A percentile compares a stretch with the other conserved stretches of the same genome.
These are phyloP conservation scores for Dactylonectria macrodidyma DNA, from an alignment of 2,329 filamentous ascomycete genomes.

Conservation along the genomic window DNA sequence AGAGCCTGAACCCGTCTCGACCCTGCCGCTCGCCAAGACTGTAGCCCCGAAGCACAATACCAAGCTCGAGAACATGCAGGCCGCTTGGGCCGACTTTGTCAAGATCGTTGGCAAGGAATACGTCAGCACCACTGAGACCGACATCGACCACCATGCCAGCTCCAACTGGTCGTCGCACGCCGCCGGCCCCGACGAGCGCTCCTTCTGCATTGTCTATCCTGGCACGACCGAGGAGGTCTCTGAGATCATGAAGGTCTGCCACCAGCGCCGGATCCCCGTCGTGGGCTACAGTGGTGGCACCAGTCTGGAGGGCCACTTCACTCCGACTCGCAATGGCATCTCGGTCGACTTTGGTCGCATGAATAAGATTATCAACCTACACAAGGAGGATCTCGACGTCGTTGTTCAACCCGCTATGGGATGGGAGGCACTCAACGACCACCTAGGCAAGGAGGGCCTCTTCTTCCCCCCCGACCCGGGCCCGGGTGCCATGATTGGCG, in stretches of 20 bases:
- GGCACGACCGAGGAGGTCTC: slow-evolving; percentile 85
- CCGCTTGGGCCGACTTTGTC: slow-evolving; percentile 79
- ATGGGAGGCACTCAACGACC: slow-evolving; percentile 89
- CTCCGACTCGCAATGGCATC: slow-evolving; percentile 85
- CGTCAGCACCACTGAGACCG: slow-evolving; percentile 71
- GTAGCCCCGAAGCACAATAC: slow-evolving; percentile 70
- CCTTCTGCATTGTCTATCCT: slow-evolving; percentile 84
- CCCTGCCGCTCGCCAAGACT: slow-evolving; percentile 69
- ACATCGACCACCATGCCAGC: slow-evolving; percentile 70
- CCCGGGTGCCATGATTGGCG: slow-evolving; percentile 92
- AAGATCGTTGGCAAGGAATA: slow-evolving; percentile 75
- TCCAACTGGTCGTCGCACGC: slow-evolving; percentile 76
- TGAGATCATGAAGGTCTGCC: slow-evolving; percentile 91
- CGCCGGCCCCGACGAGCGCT: slow-evolving; percentile 62
- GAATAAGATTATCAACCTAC: slow-evolving; percentile 83
- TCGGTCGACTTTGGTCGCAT: slow-evolving; percentile 90
- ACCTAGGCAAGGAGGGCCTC: slow-evolving; percentile 79
- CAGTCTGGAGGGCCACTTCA: slow-evolving; percentile 90
- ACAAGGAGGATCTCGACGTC: slow-evolving; percentile 84
- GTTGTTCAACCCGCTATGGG: slow-evolving; percentile 86
- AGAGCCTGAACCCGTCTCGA: slow-evolving; percentile 68
- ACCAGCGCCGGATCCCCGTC: slow-evolving; percentile 84
- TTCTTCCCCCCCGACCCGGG: slow-evolving; percentile 96
- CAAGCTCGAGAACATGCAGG: slow-evolving; percentile 75
- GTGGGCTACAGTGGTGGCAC: slow-evolving; percentile 91